Conservation (phyloP, 2,329 filamentous ascomycete genomes). For the Hysterium pulicare region DNA sequence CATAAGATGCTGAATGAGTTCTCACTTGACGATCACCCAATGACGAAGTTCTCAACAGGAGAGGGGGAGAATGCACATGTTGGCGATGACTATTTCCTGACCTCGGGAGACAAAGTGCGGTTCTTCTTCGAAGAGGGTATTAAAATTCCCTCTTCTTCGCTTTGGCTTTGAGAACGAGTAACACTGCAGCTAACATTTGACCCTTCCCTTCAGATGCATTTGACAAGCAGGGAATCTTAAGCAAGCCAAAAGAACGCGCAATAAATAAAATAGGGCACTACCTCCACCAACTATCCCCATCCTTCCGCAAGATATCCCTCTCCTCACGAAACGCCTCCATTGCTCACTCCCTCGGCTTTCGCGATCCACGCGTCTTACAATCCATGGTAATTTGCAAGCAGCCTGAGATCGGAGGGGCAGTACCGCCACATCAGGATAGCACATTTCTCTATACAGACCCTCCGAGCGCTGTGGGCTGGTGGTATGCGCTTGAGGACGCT, state of each 20-base stretch:
- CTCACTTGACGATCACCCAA: conserved; percentile 76
- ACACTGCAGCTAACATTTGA: background rate
- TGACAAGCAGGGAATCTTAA: conserved; percentile 59
- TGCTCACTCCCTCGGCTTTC: conserved; percentile 68
- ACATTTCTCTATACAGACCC: conserved; percentile 90
- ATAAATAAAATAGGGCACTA: conserved; percentile 67
- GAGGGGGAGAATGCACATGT: conserved; percentile 67
- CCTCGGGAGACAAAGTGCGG: conserved; percentile 83
- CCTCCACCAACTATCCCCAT: conserved; percentile 45
- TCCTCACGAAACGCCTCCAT: conserved; percentile 59
- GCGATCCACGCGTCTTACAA: conserved; percentile 75
- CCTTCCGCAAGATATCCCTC: conserved; percentile 51
- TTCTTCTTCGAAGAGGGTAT: conserved; percentile 90
- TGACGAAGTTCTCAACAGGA: conserved; percentile 92
- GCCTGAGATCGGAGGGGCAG: conserved; percentile 88
- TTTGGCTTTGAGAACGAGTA: background rate
- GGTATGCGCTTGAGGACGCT: conserved; percentile 95
- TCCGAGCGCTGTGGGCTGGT: conserved; percentile 88
- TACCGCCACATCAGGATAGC: conserved; percentile 87
- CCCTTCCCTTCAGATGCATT: conserved; percentile 64
- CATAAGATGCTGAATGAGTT: conserved; percentile 71
- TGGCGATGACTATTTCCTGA: conserved; percentile 91
- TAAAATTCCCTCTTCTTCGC: background rate
- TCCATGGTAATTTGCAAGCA: conserved; percentile 99
- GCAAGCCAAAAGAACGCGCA: conserved; percentile 75